phyloP scores from a whole-genome alignment of 2,329 filamentous ascomycete genomes.

The Pseudocercospora macadamiae region DNA sequence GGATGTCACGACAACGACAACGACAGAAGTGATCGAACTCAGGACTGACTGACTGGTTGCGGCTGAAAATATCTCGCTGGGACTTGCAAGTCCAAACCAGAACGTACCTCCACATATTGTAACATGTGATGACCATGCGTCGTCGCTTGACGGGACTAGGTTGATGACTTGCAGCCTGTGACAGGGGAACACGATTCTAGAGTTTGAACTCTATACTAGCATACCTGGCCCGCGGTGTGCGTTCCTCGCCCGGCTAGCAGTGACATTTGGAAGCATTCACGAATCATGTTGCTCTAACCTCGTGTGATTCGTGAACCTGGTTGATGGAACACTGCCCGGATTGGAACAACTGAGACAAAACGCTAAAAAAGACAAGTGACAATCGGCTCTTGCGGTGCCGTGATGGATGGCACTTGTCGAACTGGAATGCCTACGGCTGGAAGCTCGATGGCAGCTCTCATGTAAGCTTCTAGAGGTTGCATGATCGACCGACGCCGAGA shows the following conservation, averaged over 20 bases:
- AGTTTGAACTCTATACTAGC: background rate
- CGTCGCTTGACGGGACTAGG: background rate
- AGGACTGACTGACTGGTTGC: no score
- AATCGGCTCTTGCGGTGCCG: background rate
- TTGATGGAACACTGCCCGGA: background rate
- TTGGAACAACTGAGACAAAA: background rate
- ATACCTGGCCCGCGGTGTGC: background rate
- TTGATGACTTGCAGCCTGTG: constrained; percentile 4
- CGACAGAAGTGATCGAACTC: background rate
- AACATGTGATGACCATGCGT: no score
- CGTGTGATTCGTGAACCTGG: constrained; percentile 5
- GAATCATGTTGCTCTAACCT: constrained; percentile 2
- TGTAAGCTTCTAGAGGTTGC: constrained; percentile 1
- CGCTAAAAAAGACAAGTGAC: background rate
- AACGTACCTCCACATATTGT: no score
- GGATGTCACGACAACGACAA: background rate
- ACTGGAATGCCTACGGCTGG: background rate
- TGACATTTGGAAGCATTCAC: background rate
- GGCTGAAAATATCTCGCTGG: no score
- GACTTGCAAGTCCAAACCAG: background rate
- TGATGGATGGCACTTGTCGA: background rate
- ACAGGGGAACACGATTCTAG: constrained; percentile 6
- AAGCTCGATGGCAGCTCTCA: no score
- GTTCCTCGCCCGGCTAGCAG: background rate
- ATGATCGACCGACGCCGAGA: constrained; percentile 10